Base-by-base conservation (phyloP, 2,329 filamentous ascomycete species). In the Sarocladiaceae sp. region DNA sequence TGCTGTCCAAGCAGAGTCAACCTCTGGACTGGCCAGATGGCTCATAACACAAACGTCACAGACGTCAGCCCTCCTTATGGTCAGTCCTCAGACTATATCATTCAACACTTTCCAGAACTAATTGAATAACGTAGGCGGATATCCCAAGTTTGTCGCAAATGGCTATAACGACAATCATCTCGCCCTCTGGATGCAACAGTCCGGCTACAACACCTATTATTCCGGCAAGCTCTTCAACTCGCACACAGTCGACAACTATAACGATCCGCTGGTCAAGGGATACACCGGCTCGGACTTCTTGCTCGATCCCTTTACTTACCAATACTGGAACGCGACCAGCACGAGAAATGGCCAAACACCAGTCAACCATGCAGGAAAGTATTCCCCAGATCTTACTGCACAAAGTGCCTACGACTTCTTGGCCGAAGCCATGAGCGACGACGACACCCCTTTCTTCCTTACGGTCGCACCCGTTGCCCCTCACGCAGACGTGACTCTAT, bases 251-350 rank as follows among this genome's bases (percentile, higher is more conserved):
- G 51, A 61, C 4, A 76, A 74, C 51, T 77, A 74, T 51, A 53
- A 75, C 48, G 61, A 65, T 13, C 72, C 78, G 0, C 69, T 65
- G 44, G 65, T 73, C 0, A 67, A 64, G 2, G 80, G 78, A 2
- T 83, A 73, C 64, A 81, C 70, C 21, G 68, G 67, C 0, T 78
- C 76, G 1, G 59, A 65, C 34, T 71, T 83, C 51, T 63, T 84
- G 1, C 64, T 85, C 2, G 81, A 86, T 48, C 82, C 82, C 0
- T 75, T 70, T 50, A 87, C 83, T 0, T 87, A 87, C 55, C 66
- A 74, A 24, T 87, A 86, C 55, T 67, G 79, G 16, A 85, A 86
- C 55, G 68, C 76, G 1, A 81, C 73, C 6, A 83, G 79, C 55
- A 74, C 82, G 47, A 70, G 76, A 10, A 82, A 87, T 51, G 62